phyloP scores from a whole-genome alignment of 495 filamentous ascomycete species.

The Neurospora terricola region DNA sequence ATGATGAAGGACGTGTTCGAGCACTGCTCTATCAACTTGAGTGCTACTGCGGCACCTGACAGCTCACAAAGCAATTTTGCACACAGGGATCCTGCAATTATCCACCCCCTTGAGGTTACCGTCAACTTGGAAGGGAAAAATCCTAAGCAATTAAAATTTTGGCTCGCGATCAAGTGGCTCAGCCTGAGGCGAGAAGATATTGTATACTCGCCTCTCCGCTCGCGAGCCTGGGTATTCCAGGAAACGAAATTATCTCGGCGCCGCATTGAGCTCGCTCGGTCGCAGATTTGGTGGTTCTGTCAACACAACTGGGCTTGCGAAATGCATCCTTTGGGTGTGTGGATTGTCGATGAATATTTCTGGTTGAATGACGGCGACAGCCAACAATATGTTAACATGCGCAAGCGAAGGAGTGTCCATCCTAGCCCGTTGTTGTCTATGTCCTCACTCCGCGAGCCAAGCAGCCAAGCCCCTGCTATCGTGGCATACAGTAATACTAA shows the following conservation, averaged over 20 bases:
- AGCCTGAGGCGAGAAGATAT: background rate
- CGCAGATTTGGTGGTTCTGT: background rate
- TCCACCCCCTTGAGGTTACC: background rate
- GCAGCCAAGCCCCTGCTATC: background rate
- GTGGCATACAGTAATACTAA: background rate
- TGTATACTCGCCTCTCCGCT: background rate
- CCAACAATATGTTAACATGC: background rate
- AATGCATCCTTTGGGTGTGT: background rate
- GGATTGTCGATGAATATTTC: background rate
- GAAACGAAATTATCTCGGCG: background rate
- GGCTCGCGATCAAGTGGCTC: background rate
- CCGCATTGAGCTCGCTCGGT: background rate
- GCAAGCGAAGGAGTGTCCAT: background rate
- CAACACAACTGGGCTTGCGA: background rate
- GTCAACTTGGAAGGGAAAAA: rapidly evolving
- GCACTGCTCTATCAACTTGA: background rate
- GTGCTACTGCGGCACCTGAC: background rate
- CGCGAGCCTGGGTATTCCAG: background rate
- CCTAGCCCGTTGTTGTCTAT: too few relatives aligned
- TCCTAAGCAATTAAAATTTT: background rate
- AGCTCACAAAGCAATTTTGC: background rate
- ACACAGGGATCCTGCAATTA: background rate
- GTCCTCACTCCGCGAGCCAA: background rate
- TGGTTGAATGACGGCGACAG: background rate
- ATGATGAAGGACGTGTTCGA: background rate